phyloP scores from a whole-genome alignment of 176 grass and related monocot species.

The Secale cereale region DNA sequence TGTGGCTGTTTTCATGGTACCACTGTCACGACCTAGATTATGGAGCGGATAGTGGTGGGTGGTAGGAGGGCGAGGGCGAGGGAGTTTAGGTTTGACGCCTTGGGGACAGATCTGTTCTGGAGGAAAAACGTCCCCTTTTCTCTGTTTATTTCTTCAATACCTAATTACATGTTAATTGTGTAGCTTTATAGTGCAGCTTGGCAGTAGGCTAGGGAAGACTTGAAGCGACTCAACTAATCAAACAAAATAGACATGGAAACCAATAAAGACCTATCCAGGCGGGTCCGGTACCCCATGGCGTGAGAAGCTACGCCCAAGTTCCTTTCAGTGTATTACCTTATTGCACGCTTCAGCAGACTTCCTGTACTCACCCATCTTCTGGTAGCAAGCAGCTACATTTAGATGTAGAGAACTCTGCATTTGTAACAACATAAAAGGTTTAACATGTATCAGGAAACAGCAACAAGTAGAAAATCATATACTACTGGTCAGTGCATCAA shows the following conservation, averaged over 20 bases:
- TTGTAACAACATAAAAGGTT: slow-evolving; percentile 27
- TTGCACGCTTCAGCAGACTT: slow-evolving; percentile 93
- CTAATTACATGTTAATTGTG: neutral
- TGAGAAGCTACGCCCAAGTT: neutral
- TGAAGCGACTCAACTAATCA: neutral
- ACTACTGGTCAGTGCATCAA: neutral
- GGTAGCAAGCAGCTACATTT: slow-evolving; percentile 94
- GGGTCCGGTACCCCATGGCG: neutral
- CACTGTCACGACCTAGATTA: too few species aligned
- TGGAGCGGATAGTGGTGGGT: neutral
- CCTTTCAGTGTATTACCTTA: slow-evolving; percentile 49
- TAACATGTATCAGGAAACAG: slow-evolving; percentile 4
- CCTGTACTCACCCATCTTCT: slow-evolving; percentile 80
- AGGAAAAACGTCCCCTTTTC: neutral
- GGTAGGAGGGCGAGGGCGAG: neutral
- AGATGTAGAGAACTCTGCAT: slow-evolving; percentile 81
- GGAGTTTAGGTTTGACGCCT: neutral
- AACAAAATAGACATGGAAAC: neutral
- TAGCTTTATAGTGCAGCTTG: neutral
- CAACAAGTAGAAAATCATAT: neutral
- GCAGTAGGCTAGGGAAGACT: neutral
- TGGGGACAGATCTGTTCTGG: neutral
- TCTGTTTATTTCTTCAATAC: neutral
- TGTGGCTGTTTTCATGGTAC: neutral
- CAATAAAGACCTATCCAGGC: neutral